phyloP scores from a whole-genome alignment of 169 alveolate genomes.

The Pseudocohnilembus persalinus region DNA sequence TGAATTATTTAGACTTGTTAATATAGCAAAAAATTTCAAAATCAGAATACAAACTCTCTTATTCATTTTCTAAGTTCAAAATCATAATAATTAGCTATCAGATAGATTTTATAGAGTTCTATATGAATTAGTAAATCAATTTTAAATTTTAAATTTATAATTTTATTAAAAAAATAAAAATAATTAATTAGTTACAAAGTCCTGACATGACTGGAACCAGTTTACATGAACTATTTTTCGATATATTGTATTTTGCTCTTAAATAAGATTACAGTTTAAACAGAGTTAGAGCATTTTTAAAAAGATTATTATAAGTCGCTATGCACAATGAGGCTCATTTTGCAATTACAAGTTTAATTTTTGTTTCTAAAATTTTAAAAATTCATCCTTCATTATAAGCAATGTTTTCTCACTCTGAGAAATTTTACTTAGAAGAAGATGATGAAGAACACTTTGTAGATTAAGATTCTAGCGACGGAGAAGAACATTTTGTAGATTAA shows the following conservation, averaged over 20 bases:
- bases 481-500: constrained; percentile 1
- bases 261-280: constrained; percentile 61
- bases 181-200: constrained; percentile 28
- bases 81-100: constrained; percentile 28
- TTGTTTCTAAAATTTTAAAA: constrained; percentile 63
- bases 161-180: no score
- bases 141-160: no score
- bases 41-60: constrained; percentile 50
- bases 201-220: constrained; percentile 46
- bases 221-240: constrained; percentile 64
- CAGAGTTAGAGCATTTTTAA: constrained; percentile 75
- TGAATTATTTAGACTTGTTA: constrained; percentile 50
- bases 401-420: constrained; percentile 24
- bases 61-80: constrained; percentile 51
- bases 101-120: constrained; percentile 78
- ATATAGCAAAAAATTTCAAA: constrained; percentile 38
- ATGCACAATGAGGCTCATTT: constrained; percentile 68
- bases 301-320: constrained; percentile 72
- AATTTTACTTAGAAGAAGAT: constrained; percentile 28
- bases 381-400: constrained; percentile 17
- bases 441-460: constrained; percentile 59
- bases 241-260: constrained; percentile 61
- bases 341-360: constrained; percentile 66
- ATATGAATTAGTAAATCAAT: constrained; percentile 50
- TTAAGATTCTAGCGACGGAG: constrained; percentile 41